Evolutionary conservation across 2,329 filamentous ascomycete genomes (phyloP), one percentile per base, ranked within the genome.

Genomic region (Ramularia collo-cygni): DNA sequence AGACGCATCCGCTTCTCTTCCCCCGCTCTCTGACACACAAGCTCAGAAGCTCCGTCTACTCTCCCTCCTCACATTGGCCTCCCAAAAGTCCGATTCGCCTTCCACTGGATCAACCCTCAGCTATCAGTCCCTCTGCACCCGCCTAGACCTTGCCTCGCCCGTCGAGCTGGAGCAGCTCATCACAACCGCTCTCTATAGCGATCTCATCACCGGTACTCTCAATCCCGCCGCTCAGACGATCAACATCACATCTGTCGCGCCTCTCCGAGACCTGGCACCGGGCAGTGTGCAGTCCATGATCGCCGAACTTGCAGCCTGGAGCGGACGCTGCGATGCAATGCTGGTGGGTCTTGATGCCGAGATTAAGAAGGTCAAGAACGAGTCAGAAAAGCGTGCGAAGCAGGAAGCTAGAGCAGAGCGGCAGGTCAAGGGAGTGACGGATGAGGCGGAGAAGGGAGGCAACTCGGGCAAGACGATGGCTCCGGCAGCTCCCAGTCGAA

Each of bases 11-110:
- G 16, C 27, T 16, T 29, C 16, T 30, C 35, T 40, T 21, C 92
- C 90, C 2, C 47, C 71, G 6, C 77, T 98, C 35, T 82, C 75
- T 59, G 72, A 77, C 1, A 70, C 76, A 38, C 92, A 98, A 68
- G 67, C 72, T 30, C 75, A 81, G 48, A 98, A 98, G 68, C 83
- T 98, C 30, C 84, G 87, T 38, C 86, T 95, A 58, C 82, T 98
- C 28, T 87, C 88, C 14, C 78, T 98, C 46, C 74, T 98, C 32
- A 83, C 85, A 0, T 79, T 95, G 45, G 82, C 86, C 43, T 75
- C 78, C 45, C 76, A 82, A 47, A 54, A 55, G 29, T 44, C 47
- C 10, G 36, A 44, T 10, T 32, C 50, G 2, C 18, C 54, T 72
- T 75, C 33, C 26, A 24, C 43, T 16, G 63, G 68, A 79, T 56